Conservation (phyloP, 805 yeast species). For the Candida alai region DNA sequence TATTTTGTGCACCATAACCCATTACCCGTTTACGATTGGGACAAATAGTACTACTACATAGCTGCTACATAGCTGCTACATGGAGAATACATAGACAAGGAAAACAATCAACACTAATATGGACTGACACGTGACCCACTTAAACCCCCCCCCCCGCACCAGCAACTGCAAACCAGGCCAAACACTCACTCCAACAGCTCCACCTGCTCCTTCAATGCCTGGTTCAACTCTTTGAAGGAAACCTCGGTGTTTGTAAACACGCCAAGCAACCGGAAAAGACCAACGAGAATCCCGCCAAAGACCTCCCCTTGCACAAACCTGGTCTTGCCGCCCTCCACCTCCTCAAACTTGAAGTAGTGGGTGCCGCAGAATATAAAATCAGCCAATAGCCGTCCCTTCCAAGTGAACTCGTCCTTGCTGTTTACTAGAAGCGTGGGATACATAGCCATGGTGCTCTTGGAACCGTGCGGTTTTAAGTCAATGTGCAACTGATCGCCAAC, state of each 20-base stretch:
- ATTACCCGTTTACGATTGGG: too few relatives aligned
- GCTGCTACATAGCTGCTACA: too few relatives aligned
- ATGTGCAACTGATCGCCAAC: conserved; percentile 11
- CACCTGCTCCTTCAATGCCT: conserved; percentile 12
- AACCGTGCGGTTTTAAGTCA: conserved; percentile 9
- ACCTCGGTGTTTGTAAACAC: conserved; percentile 8
- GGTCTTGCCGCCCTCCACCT: conserved; percentile 7
- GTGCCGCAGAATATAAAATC: conserved; percentile 11
- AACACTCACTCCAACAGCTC: conserved; percentile 8
- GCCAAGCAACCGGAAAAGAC: conserved; percentile 7
- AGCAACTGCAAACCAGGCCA: too few relatives aligned
- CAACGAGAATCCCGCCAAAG: conserved; percentile 12
- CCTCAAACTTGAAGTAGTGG: conserved; percentile 11
- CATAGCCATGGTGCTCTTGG: conserved; percentile 4
- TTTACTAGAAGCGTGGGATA: conserved; percentile 8
- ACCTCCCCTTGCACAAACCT: conserved; percentile 11
- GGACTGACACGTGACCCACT: too few relatives aligned
- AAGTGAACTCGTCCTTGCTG: conserved; percentile 5
- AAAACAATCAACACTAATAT: too few relatives aligned
- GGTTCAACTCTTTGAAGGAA: conserved; percentile 10
- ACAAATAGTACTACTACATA: too few relatives aligned
- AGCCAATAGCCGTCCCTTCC: conserved; percentile 12
- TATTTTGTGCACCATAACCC: too few relatives aligned
- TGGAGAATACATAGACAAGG: too few relatives aligned
- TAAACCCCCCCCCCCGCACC: too few relatives aligned